Evolutionary conservation across 805 yeast genomes (phyloP).

Genomic region (Grigorovia humatica): DNA sequence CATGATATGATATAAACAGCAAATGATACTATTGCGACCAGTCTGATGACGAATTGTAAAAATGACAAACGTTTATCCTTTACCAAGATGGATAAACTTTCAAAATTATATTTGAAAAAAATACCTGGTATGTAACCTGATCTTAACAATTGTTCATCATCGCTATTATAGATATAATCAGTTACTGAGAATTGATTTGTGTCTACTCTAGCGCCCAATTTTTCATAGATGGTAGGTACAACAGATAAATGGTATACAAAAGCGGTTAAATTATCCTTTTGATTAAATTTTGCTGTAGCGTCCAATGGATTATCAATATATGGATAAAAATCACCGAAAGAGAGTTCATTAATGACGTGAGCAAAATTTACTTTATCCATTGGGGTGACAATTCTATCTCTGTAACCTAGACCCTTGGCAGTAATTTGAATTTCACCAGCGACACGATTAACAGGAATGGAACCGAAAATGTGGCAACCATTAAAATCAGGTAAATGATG

Average conservation of each 20-base stretch:
- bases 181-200: conserved; percentile 81
- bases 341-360: conserved; percentile 76
- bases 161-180: conserved; percentile 32
- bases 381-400: conserved; percentile 33
- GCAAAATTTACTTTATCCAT: conserved; percentile 60
- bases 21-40: conserved; percentile 80
- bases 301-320: conserved; percentile 83
- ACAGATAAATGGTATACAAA: conserved; percentile 65
- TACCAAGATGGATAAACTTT: conserved; percentile 65
- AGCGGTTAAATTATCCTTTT: conserved; percentile 38
- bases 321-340: conserved; percentile 87
- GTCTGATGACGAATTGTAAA: conserved; percentile 61
- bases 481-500: conserved; percentile 43
- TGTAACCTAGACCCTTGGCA: conserved; percentile 60
- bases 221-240: conserved; percentile 71
- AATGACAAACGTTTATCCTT: conserved; percentile 69
- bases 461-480: conserved; percentile 81
- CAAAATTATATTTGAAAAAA: conserved; percentile 76
- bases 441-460: conserved; percentile 76
- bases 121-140: conserved; percentile 55
- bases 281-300: conserved; percentile 45
- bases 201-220: conserved; percentile 59
- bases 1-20: conserved; percentile 60
- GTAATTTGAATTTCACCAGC: conserved; percentile 79
- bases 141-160: conserved; percentile 5